Conservation (phyloP, 345 rosid species). For the Noccaea caerulescens region DNA sequence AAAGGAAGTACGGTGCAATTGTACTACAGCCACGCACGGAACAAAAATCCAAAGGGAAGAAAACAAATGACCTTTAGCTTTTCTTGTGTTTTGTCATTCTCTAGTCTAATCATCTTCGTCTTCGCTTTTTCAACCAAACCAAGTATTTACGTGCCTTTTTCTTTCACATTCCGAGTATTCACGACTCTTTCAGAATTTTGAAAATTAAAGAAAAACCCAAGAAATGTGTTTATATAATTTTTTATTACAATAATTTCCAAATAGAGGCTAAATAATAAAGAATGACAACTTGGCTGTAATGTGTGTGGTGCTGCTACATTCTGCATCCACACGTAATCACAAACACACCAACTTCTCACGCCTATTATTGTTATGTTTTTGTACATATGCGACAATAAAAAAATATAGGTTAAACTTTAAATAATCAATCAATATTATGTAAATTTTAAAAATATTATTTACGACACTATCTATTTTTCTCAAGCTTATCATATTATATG, state of each 20-base stretch:
- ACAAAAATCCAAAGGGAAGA: slow-evolving; percentile 23
- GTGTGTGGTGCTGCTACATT: slow-evolving; percentile 36
- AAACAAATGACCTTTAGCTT: slow-evolving; percentile 22
- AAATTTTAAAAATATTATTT: background rate
- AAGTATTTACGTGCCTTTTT: slow-evolving; percentile 12
- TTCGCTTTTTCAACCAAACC: slow-evolving; percentile 27
- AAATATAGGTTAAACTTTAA: background rate
- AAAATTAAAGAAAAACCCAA: background rate
- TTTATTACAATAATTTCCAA: background rate
- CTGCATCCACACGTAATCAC: slow-evolving; percentile 36
- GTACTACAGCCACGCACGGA: slow-evolving; percentile 43
- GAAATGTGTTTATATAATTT: too few species aligned
- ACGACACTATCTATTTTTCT: background rate
- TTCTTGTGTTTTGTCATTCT: slow-evolving; percentile 14
- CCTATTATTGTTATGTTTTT: slow-evolving; percentile 38
- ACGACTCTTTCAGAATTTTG: background rate
- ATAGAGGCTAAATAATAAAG: slow-evolving; percentile 19
- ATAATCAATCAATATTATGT: background rate
- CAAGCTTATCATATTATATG: slow-evolving; percentile 37
- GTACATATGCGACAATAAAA: background rate
- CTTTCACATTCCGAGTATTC: background rate
- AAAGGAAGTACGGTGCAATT: slow-evolving; percentile 43
- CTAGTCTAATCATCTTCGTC: slow-evolving; percentile 7
- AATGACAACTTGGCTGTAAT: slow-evolving; percentile 35
- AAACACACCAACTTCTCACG: slow-evolving; percentile 21